A percentile compares a stretch with the other conserved stretches of the same genome.
Evolutionary conservation across 108 stramenopile species (phyloP).

Genomic region (Chaetoceros tenuissimus): DNA sequence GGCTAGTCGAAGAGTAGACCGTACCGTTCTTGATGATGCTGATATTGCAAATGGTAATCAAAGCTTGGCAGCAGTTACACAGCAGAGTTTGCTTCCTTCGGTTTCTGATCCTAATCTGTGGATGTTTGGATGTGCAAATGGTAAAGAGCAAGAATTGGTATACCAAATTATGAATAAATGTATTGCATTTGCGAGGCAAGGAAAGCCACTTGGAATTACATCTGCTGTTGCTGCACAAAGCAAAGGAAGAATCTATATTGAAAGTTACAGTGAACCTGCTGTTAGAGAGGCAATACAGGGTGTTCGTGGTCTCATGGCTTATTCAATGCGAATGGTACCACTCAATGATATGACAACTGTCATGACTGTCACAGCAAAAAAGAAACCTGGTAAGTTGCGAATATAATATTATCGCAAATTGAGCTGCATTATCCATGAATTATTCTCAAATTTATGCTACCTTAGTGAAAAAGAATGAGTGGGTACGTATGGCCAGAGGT

Average conservation of each 20-base stretch:
- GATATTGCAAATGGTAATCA: conserved; percentile 34
- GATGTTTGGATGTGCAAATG: conserved; percentile 85
- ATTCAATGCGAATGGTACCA: conserved; percentile 80
- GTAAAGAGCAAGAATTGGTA: conserved; percentile 85
- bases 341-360: conserved; percentile 95
- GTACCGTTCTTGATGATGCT: conserved; percentile 38
- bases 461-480: conserved; percentile 87
- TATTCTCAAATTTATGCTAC: background rate
- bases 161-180: conserved; percentile 95
- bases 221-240: conserved; percentile 81
- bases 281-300: conserved; percentile 88
- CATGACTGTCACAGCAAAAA: conserved; percentile 81
- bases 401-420: background rate
- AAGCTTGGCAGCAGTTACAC: conserved; percentile 54
- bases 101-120: conserved; percentile 91
- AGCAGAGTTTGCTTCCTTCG: conserved; percentile 86
- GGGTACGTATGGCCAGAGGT: conserved; percentile 89
- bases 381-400: conserved; percentile 68
- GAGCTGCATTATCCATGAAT: background rate
- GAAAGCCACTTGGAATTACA: conserved; percentile 75
- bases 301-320: conserved; percentile 74
- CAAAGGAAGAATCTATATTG: conserved; percentile 90
- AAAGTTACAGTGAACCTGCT: conserved; percentile 85
- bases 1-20: conserved; percentile 40
- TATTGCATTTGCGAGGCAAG: conserved; percentile 66